Evolutionary conservation across 2,329 filamentous ascomycete genomes (phyloP).

Genomic region (Aspergillus sp.): DNA sequence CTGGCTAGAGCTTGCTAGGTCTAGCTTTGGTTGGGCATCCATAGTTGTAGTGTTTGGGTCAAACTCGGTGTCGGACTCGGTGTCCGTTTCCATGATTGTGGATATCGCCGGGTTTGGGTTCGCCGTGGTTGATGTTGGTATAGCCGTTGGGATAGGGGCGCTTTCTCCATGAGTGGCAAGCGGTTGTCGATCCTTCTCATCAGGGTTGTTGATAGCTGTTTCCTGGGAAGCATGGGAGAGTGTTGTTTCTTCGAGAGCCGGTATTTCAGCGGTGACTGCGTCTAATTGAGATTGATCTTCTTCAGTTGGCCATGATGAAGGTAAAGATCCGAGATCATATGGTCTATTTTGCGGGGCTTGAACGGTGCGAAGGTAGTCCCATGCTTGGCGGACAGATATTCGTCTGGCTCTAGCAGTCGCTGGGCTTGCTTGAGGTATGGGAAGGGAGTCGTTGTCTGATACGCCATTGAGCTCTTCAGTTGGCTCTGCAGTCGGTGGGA

Average conservation of each 20-base stretch:
- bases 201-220: not conserved
- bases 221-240: not conserved
- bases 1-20: slow-evolving; percentile 20
- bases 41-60: not conserved
- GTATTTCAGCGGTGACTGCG: not conserved
- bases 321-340: slow-evolving; percentile 34
- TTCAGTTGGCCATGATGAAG: slow-evolving; percentile 31
- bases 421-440: slow-evolving; percentile 8
- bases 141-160: not conserved
- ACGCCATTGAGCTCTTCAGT: slow-evolving; percentile 8
- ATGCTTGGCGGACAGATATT: slow-evolving; percentile 31
- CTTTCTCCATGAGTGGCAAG: not conserved
- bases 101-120: not conserved
- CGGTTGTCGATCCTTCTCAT: not conserved
- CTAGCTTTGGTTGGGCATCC: slow-evolving; percentile 7
- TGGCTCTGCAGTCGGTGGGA: slow-evolving; percentile 15
- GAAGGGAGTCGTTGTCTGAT: slow-evolving; percentile 9
- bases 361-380: slow-evolving; percentile 28
- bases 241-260: not conserved
- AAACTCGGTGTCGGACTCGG: not conserved
- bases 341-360: slow-evolving; percentile 21
- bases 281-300: slow-evolving; percentile 8
- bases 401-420: slow-evolving; percentile 24
- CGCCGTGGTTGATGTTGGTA: not conserved
- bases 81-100: not conserved